phyloP scores from a whole-genome alignment of 2,329 filamentous ascomycete species.

The Phaeosphaeria sp. region DNA sequence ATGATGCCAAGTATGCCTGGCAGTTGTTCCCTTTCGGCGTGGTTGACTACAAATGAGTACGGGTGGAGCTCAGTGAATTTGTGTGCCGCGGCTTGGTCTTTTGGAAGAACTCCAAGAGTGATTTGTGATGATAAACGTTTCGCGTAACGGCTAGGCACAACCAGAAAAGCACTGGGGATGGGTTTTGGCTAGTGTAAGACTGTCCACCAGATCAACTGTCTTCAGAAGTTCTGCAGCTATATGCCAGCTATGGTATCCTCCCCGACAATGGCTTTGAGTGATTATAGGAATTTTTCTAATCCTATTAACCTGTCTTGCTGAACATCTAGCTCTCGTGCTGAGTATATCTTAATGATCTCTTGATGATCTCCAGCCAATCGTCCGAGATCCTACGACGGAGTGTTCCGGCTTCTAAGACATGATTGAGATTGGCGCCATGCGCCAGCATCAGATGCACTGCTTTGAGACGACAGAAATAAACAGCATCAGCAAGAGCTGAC shows the following conservation, averaged over 20 bases:
- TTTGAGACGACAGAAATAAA: neutral
- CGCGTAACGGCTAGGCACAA: conserved; percentile 8
- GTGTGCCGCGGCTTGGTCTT: neutral
- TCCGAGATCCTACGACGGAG: conserved; percentile 6
- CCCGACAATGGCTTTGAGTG: neutral
- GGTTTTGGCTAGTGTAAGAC: no score
- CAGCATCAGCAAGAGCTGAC: neutral
- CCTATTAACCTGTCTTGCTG: conserved; percentile 11
- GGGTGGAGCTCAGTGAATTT: conserved; percentile 8
- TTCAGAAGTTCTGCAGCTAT: conserved; percentile 8
- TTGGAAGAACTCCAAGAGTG: neutral
- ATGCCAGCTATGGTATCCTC: conserved; percentile 11
- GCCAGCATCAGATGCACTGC: conserved; percentile 9
- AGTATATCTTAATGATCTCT: conserved; percentile 14
- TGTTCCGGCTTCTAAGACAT: neutral
- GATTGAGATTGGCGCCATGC: no score
- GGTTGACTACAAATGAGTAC: neutral
- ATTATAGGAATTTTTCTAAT: conserved; percentile 9
- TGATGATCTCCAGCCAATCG: conserved; percentile 10
- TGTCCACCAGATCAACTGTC: conserved; percentile 12
- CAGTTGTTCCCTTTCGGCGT: neutral
- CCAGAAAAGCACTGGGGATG: conserved; percentile 9
- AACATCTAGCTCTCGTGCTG: conserved; percentile 6
- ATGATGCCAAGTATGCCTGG: neutral
- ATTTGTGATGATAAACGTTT: conserved; percentile 10